phyloP scores from a whole-genome alignment of 352 stramenopile species.

The Plasmopara muralis region DNA sequence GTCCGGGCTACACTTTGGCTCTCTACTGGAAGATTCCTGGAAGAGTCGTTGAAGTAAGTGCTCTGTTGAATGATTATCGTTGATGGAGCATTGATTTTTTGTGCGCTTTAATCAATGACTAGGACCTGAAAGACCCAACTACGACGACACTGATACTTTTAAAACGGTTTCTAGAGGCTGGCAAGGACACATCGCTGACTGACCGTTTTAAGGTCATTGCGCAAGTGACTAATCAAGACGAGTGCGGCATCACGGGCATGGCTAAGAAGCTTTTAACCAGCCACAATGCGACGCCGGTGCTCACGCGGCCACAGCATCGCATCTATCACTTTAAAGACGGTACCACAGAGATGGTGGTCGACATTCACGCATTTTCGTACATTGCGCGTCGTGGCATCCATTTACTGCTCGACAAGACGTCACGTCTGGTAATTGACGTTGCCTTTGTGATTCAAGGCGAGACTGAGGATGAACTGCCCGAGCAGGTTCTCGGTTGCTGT shows the following conservation, averaged over 20 bases:
- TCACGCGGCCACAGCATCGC: conserved; percentile 77
- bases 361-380: conserved; percentile 81
- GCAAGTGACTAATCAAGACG: conserved; percentile 78
- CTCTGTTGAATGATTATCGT: no score
- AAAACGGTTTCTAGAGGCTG: conserved; percentile 66
- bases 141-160: conserved; percentile 52
- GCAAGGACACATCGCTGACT: conserved; percentile 54
- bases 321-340: conserved; percentile 72
- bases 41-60: conserved; percentile 41
- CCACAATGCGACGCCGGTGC: conserved; percentile 77
- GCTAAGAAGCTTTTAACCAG: conserved; percentile 68
- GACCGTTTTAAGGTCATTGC: conserved; percentile 85
- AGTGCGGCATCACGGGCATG: conserved; percentile 72
- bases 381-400: conserved; percentile 75
- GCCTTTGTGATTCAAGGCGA: conserved; percentile 84
- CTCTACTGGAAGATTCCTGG: conserved; percentile 80
- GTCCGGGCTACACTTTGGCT: conserved; percentile 64
- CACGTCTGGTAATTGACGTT: conserved; percentile 81
- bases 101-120: neutral
- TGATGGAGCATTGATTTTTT: conserved; percentile 1
- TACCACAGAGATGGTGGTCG: conserved; percentile 69
- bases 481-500: conserved; percentile 80
- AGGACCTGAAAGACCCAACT: conserved; percentile 56
- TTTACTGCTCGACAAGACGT: conserved; percentile 69
- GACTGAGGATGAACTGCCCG: conserved; percentile 79